Percentiles rank a stretch among this genome's conserved stretches.
These are phyloP conservation scores for Capsicum pubescens DNA, from an alignment of 257 asterid genomes.

Conservation along the genomic window DNA sequence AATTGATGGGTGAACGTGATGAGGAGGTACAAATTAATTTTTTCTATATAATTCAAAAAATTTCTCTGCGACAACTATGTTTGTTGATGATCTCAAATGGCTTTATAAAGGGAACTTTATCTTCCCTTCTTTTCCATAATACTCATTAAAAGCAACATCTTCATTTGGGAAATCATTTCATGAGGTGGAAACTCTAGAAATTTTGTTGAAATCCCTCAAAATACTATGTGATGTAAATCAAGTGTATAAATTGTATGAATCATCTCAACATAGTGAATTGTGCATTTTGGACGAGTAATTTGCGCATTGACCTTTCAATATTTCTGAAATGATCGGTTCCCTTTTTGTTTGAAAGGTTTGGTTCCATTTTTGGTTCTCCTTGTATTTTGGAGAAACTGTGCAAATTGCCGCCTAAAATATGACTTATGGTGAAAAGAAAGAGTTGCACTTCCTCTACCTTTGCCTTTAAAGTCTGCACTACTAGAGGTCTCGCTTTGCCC, in stretches of 20 bases:
- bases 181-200: not conserved
- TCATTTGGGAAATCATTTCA: constrained; percentile 22
- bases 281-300: not conserved
- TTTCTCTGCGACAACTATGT: not conserved
- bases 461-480: not conserved
- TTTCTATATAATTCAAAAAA: not conserved
- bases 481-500: not conserved
- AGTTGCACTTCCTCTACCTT: not conserved
- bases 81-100: not conserved
- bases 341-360: not conserved
- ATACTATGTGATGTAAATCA: not conserved
- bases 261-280: not conserved
- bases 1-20: constrained; percentile 99
- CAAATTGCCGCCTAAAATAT: constrained; percentile 14
- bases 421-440: constrained; percentile 11
- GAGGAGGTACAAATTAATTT: constrained; percentile 71
- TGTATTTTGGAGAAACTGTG: not conserved
- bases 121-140: not conserved
- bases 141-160: not conserved
- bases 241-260: constrained; percentile 1
- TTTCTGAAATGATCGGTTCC: not conserved
- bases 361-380: not conserved
- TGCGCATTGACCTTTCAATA: constrained; percentile 7
- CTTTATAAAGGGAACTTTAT: not conserved
- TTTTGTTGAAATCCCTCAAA: not conserved